Evolutionary conservation across 345 rosid species (phyloP), one percentile per base, ranked within the genome.

Genomic region (Cardamine occulta): DNA sequence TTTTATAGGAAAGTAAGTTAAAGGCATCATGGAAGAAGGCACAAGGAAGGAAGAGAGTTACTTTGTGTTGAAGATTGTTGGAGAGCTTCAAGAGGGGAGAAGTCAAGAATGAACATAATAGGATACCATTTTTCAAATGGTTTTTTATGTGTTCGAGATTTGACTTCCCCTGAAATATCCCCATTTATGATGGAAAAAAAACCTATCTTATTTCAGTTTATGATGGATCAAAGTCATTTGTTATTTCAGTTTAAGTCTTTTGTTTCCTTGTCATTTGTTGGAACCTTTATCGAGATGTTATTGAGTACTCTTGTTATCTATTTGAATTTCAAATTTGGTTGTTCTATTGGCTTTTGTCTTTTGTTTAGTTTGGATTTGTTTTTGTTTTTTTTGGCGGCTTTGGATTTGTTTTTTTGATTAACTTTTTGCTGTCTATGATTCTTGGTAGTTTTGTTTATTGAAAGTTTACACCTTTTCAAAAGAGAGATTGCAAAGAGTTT

Each of bases 91-190:
- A 76, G 66, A 21, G 18, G 84, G 82, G 82, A 79, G 85, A 78
- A 91, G 96, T 91, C 96, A 87, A 88, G 90, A 88, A 80, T 89
- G 89, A 87, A 85, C 96, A 93, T 85, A 79, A 39, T 13, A 47
- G 48, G 82, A 72, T 83, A 65, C 86, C 82, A 80, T 74, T 26
- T 13, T 24, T 60, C 2, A 72, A 73, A 70, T 83, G 75, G 37
- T 58, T 37, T 17, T 32, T 44, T 5, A 55, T 4, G 58, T 88
- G 94, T 91, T 91, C 91, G 86, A 93, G 89, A n/a, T 87, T 88
- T 93, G 95, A 87, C 96, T 90, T 86, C 9, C 31, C 62, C 60
- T 48, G 32, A 12, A 35, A 6, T 12, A 35, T 35, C 13, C n/a
- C 63, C 63, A 34, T 59, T 32, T 14, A 0, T 2, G 63, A 59